A percentile compares a stretch with the other conserved stretches of the same genome.
Conservation (phyloP, 306 rosid genomes). For the Trifolium subterraneum region DNA sequence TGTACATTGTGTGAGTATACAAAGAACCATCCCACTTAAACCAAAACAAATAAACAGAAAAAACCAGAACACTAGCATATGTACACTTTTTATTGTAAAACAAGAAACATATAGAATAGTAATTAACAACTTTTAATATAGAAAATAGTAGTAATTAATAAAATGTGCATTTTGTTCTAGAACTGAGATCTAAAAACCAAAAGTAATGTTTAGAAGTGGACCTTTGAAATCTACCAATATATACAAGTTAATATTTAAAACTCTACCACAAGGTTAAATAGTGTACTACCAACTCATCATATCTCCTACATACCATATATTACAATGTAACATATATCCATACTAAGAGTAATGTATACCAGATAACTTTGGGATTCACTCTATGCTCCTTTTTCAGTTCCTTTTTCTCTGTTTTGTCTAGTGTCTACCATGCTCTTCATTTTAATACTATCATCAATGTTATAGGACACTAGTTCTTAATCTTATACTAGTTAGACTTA, state of each 20-base stretch:
- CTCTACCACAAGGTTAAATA: neutral
- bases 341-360: neutral
- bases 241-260: neutral
- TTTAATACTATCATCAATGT: too few relatives aligned
- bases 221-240: neutral
- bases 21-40: too few relatives aligned
- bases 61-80: too few relatives aligned
- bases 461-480: too few relatives aligned
- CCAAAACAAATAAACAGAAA: too few relatives aligned
- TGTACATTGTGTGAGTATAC: too few relatives aligned
- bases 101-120: too few relatives aligned
- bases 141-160: neutral
- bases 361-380: neutral
- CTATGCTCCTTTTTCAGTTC: neutral
- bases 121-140: neutral
- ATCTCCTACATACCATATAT: neutral
- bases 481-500: neutral
- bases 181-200: neutral
- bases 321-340: neutral
- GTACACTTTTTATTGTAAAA: too few relatives aligned
- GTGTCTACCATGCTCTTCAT: too few relatives aligned
- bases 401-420: too few relatives aligned
- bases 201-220: neutral
- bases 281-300: neutral
- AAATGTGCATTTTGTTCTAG: constrained; percentile 4